A percentile compares a stretch with the other conserved stretches of the same genome.
phyloP scores from a whole-genome alignment of 257 asterid genomes.

The Haberlea rhodopensis region DNA sequence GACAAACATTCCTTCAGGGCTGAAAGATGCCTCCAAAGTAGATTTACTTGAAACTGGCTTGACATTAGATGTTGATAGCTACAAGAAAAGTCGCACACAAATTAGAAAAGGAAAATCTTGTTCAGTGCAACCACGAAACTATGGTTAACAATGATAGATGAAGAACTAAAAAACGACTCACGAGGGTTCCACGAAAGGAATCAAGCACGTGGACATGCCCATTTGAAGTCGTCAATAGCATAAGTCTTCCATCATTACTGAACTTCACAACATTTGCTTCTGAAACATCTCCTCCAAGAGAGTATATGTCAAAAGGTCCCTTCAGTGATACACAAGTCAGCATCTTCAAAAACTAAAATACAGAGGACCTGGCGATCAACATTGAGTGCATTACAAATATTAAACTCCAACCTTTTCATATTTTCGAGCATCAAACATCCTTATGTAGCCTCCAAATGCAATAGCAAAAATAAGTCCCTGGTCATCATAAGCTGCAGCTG shows the following conservation, averaged over 20 bases:
- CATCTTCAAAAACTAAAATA: slow-evolving; percentile 18
- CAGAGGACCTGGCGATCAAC: slow-evolving; percentile 7
- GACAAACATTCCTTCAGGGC: slow-evolving; percentile 91
- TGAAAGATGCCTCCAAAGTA: slow-evolving; percentile 94
- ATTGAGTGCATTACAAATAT: slow-evolving; percentile 22
- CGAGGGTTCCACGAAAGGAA: slow-evolving; percentile 85
- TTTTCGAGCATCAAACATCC: slow-evolving; percentile 93
- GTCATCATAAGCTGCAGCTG: slow-evolving; percentile 88
- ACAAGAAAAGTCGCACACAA: slow-evolving; percentile 21
- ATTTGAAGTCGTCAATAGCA: slow-evolving; percentile 83
- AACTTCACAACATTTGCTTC: slow-evolving; percentile 89
- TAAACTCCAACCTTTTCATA: slow-evolving; percentile 68
- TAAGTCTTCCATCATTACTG: slow-evolving; percentile 87
- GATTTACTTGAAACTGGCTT: slow-evolving; percentile 76
- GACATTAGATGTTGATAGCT: slow-evolving; percentile 75
- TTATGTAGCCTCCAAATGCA: slow-evolving; percentile 84
- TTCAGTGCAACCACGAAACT: slow-evolving; percentile 7
- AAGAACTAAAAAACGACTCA: slow-evolving; percentile 38
- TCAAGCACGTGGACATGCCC: slow-evolving; percentile 92
- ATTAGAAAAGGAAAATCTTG: slow-evolving; percentile 17
- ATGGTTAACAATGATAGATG: slow-evolving; percentile 3
- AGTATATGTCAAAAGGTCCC: slow-evolving; percentile 93
- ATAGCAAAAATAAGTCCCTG: slow-evolving; percentile 89
- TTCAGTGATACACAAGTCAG: slow-evolving; percentile 39
- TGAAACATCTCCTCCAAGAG: slow-evolving; percentile 85